Evolutionary conservation across 1,139 yeast genomes (phyloP), one percentile per base, ranked within the genome.

Genomic region (Hansenula lynferdii): DNA sequence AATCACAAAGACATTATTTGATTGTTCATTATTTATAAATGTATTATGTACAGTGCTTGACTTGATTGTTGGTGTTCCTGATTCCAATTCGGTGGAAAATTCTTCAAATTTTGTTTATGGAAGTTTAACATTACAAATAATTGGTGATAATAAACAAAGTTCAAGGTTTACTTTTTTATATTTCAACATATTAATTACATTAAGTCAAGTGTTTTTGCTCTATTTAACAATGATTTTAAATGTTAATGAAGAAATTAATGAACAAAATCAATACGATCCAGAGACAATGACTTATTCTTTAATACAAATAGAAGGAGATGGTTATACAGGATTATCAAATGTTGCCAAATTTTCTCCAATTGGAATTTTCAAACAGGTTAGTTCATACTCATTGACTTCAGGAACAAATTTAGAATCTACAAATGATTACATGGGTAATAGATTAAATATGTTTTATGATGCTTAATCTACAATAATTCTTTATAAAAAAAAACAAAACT

Each of bases 121-220:
- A 3, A 54, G 62, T 16, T 42, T 61, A 25, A 51, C 65, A 11
- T 39, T 68, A 23, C 72, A 65, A 44, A 48, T 68, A 23, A 64
- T 69, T 29, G 78, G 77, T 0, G 77, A 72, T 39, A 38, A 54
- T 5, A 45, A n/a, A 53, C 61, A 47, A 53, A 54, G 47, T 23
- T 56, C 34, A 29, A 47, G 41, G 65, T 64, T 36, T 53, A 33
- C 31, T 51, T 43, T 11, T 53, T 1, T 62, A 48, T 36, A 48
- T 64, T 33, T 30, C 64, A 24, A 38, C 51, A 5, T 39, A 48
- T 18, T 73, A 62, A 53, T 43, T 54, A 23, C 40, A 52, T 5
- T 48, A 59, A 24, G 42, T 58, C 37, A 39, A 45, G 16, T 39
- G 56, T 42, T 56, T 36, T 36, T 60, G 44, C 26, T 58, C 44